These are phyloP conservation scores for Phaeosphaeria sp. DNA, from an alignment of 2,329 filamentous ascomycete species.

Conservation along the genomic window DNA sequence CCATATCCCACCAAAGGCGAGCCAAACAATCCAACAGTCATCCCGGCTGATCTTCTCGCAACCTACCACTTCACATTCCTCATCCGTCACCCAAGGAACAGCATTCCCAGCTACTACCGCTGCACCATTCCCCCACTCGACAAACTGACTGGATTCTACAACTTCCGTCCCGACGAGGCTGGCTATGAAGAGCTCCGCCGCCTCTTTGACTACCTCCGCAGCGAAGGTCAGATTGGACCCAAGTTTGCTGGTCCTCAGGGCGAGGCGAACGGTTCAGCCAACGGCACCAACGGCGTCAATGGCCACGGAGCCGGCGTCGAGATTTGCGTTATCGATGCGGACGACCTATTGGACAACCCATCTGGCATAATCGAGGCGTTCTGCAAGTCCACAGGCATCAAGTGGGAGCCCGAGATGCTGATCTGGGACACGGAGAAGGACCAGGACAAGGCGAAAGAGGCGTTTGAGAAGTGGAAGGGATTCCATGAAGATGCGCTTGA, in stretches of 20 bases:
- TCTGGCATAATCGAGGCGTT: conserved; percentile 77
- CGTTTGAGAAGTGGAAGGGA: conserved; percentile 96
- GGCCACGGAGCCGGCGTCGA: conserved; percentile 57
- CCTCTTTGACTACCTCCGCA: conserved; percentile 83
- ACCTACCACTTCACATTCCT: conserved; percentile 95
- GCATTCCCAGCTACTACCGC: conserved; percentile 92
- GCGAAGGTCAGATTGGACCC: conserved; percentile 73
- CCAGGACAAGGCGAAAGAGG: conserved; percentile 70
- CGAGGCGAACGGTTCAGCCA: conserved; percentile 44
- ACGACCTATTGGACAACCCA: conserved; percentile 89
- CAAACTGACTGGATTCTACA: conserved; percentile 80
- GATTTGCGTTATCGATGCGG: conserved; percentile 90
- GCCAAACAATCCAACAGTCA: conserved; percentile 80
- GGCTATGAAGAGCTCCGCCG: conserved; percentile 88
- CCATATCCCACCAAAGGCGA: conserved; percentile 67
- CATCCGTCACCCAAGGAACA: conserved; percentile 91
- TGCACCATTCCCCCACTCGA: conserved; percentile 90
- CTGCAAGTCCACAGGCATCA: conserved; percentile 80
- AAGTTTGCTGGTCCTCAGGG: conserved; percentile 59
- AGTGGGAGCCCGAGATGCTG: conserved; percentile 80
- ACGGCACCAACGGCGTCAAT: conserved; percentile 33
- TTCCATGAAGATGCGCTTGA: conserved; percentile 95
- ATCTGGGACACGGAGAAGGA: conserved; percentile 81
- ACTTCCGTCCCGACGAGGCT: conserved; percentile 87
- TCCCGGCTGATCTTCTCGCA: conserved; percentile 76